Conservation (phyloP, 2,329 filamentous ascomycete species). For the Cadophora sp. region DNA sequence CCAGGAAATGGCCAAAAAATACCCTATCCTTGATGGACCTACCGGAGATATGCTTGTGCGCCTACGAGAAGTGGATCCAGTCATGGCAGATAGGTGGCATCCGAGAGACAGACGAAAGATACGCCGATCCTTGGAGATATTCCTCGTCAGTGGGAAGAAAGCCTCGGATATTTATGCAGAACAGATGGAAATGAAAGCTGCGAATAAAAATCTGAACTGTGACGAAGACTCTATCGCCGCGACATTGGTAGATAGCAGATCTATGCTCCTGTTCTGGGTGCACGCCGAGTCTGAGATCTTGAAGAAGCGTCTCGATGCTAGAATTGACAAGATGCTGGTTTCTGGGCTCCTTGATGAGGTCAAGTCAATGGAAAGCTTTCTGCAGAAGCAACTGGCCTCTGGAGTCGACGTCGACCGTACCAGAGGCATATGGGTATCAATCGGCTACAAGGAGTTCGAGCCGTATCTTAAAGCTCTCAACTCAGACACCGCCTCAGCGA, state of each 20-base stretch:
- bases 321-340: conserved; percentile 85
- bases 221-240: neutral
- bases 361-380: conserved; percentile 55
- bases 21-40: conserved; percentile 74
- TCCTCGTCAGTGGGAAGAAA: conserved; percentile 77
- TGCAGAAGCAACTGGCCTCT: conserved; percentile 50
- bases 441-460: conserved; percentile 92
- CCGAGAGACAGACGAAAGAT: conserved; percentile 93
- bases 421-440: conserved; percentile 93
- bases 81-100: conserved; percentile 92
- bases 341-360: conserved; percentile 70
- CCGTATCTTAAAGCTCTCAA: conserved; percentile 65
- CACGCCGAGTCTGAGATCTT: conserved; percentile 75
- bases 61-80: conserved; percentile 81
- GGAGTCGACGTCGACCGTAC: conserved; percentile 71
- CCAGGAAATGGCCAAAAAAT: conserved; percentile 53
- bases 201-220: conserved; percentile 35
- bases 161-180: conserved; percentile 89
- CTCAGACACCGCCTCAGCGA: conserved; percentile 37
- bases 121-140: conserved; percentile 87
- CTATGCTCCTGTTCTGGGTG: conserved; percentile 77
- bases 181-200: conserved; percentile 60
- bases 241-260: conserved; percentile 35
- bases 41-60: conserved; percentile 76
- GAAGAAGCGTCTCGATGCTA: conserved; percentile 71